Evolutionary conservation across 345 rosid genomes (phyloP).

Genomic region (Draba incana): DNA sequence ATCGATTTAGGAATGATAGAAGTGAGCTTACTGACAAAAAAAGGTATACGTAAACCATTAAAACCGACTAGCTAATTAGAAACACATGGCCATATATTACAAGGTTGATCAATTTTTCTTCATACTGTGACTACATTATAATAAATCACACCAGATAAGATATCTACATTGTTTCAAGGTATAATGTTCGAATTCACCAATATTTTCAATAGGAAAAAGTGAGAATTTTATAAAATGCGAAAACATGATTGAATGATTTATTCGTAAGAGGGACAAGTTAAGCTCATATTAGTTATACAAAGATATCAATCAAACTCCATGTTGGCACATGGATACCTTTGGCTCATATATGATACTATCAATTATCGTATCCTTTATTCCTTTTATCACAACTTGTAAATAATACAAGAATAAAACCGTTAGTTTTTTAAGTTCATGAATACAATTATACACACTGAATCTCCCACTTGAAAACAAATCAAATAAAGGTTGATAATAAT

Average conservation of each 20-base stretch:
- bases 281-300: constrained; percentile 36
- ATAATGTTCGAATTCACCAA: neutral
- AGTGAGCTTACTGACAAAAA: no score
- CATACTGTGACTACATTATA: neutral
- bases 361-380: constrained; percentile 2
- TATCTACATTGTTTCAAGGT: constrained; percentile 1
- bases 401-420: constrained; percentile 25
- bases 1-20: no score
- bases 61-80: neutral
- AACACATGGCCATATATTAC: neutral
- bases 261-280: constrained; percentile 25
- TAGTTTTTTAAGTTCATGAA: constrained; percentile 4
- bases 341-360: constrained; percentile 25
- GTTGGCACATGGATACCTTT: constrained; percentile 39
- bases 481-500: no score
- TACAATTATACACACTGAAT: constrained; percentile 20
- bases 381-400: neutral
- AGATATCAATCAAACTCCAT: constrained; percentile 36
- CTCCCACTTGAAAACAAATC: neutral
- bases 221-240: constrained; percentile 20
- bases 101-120: neutral
- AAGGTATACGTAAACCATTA: neutral
- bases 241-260: constrained; percentile 25
- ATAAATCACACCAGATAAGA: constrained; percentile 2
- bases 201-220: constrained; percentile 1